These are phyloP conservation scores for Letharia columbiana DNA, from an alignment of 495 filamentous ascomycete species.

Conservation along the genomic window DNA sequence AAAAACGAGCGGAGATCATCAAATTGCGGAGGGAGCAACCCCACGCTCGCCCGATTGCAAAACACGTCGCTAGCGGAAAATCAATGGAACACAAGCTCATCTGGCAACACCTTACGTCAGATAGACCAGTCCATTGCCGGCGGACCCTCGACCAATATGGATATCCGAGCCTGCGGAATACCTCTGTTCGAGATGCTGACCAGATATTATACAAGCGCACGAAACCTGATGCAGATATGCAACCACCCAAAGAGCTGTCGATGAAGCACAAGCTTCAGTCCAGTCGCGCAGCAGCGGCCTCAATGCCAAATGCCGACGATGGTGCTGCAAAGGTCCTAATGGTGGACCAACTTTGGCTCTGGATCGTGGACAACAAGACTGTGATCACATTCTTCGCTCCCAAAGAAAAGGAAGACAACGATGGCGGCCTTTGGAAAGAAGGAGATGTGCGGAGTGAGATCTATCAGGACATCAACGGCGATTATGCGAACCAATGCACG, in stretches of 20 bases:
- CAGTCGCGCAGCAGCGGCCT: constrained; percentile 21
- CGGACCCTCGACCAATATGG: constrained; percentile 60
- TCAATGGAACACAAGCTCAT: constrained; percentile 53
- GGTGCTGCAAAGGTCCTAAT: constrained; percentile 52
- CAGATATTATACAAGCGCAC: constrained; percentile 67
- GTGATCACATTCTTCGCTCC: constrained; percentile 25
- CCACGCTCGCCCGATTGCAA: constrained; percentile 48
- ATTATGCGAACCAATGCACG: constrained; percentile 54
- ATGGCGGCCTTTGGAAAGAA: constrained; percentile 24
- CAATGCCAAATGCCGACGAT: constrained; percentile 37
- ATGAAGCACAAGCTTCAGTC: constrained; percentile 18
- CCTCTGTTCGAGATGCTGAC: constrained; percentile 54
- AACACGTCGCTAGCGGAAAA: constrained; percentile 41
- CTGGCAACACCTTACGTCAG: constrained; percentile 56
- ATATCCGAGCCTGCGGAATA: constrained; percentile 54
- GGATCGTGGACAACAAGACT: constrained; percentile 44
- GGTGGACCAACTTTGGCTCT: constrained; percentile 65
- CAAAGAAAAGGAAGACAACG: constrained; percentile 24
- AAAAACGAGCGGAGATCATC: constrained; percentile 52
- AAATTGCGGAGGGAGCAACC: constrained; percentile 46
- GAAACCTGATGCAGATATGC: constrained; percentile 27
- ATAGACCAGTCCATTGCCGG: constrained; percentile 55
- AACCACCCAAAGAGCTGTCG: background rate
- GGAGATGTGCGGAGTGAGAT: constrained; percentile 56
- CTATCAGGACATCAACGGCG: constrained; percentile 61